A percentile compares a stretch with the other conserved stretches of the same genome.
Evolutionary conservation across 352 stramenopile species (phyloP).

Genomic region (Pythium dissotocum): DNA sequence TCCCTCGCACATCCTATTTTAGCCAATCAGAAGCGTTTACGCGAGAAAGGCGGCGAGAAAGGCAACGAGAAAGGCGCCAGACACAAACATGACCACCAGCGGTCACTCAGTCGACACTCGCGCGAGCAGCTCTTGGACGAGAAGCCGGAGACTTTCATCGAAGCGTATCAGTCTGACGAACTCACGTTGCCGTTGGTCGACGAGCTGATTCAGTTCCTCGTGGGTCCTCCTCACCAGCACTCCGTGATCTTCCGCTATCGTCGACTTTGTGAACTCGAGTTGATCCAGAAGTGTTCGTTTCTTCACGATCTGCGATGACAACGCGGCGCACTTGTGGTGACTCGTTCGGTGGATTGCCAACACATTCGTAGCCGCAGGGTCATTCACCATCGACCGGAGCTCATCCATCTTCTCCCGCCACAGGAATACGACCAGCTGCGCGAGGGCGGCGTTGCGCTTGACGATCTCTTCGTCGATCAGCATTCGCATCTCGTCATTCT

Average conservation of each 20-base stretch:
- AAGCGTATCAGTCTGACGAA: constrained; percentile 7
- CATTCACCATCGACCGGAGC: constrained; percentile 3
- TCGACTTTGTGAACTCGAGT: no score
- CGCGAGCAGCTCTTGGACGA: not conserved
- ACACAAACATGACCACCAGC: no score
- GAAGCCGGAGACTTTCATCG: constrained; percentile 5
- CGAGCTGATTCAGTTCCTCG: not conserved
- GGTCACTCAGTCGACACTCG: no score
- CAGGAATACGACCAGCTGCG: constrained; percentile 35
- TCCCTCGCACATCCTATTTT: no score
- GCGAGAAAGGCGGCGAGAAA: no score
- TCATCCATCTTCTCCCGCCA: constrained; percentile 3
- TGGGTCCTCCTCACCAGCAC: not conserved
- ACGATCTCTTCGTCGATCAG: constrained; percentile 36
- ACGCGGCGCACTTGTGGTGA: constrained; percentile 12
- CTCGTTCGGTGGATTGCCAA: not conserved
- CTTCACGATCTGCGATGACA: not conserved
- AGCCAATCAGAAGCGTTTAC: no score
- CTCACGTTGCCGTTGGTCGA: not conserved
- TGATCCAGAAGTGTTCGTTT: not conserved
- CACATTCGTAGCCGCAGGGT: not conserved
- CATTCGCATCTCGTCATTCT: constrained; percentile 43
- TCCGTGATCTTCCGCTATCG: not conserved
- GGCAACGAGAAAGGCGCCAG: no score
- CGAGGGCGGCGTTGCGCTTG: constrained; percentile 35